Percentiles rank a stretch among this genome's conserved stretches.
Conservation (phyloP, 73 alveolate species). For the Breviolum minutum region DNA sequence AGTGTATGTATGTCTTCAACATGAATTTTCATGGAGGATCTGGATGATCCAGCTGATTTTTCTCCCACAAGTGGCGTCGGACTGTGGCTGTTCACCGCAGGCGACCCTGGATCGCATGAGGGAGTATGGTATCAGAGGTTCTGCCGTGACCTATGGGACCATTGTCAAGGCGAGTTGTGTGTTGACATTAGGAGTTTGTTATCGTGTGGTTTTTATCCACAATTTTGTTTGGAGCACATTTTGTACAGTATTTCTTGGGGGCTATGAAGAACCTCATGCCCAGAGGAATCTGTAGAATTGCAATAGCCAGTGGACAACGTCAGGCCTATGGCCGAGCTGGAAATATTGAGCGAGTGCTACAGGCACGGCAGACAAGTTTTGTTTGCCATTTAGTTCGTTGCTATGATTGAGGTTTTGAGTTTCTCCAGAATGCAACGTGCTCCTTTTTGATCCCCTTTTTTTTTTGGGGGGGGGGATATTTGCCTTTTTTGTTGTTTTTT, state of each 20-base stretch:
- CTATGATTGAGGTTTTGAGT: neutral
- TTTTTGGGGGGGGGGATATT: neutral
- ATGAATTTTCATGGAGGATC: neutral
- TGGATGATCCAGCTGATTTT: neutral
- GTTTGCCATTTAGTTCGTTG: neutral
- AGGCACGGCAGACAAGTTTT: neutral
- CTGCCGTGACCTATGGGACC: slow-evolving; percentile 93
- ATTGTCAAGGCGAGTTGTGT: slow-evolving; percentile 70
- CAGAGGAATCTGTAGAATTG: neutral
- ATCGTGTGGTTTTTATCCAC: too few species aligned
- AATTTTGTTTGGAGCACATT: too few species aligned
- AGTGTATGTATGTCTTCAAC: too few species aligned
- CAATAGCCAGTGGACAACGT: neutral
- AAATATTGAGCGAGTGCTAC: slow-evolving; percentile 79
- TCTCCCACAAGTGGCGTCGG: neutral
- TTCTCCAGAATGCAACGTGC: neutral
- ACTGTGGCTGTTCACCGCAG: neutral
- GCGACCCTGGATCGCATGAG: slow-evolving; percentile 79
- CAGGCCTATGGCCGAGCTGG: slow-evolving; percentile 93
- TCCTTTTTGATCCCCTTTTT: neutral
- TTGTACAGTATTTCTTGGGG: too few species aligned
- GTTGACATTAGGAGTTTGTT: neutral
- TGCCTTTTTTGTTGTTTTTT: neutral
- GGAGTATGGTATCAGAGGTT: slow-evolving; percentile 89
- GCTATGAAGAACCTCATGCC: too few species aligned